phyloP scores from a whole-genome alignment of 192 early-diverging fungal species.

The Jimgerdemannia flammicorona region DNA sequence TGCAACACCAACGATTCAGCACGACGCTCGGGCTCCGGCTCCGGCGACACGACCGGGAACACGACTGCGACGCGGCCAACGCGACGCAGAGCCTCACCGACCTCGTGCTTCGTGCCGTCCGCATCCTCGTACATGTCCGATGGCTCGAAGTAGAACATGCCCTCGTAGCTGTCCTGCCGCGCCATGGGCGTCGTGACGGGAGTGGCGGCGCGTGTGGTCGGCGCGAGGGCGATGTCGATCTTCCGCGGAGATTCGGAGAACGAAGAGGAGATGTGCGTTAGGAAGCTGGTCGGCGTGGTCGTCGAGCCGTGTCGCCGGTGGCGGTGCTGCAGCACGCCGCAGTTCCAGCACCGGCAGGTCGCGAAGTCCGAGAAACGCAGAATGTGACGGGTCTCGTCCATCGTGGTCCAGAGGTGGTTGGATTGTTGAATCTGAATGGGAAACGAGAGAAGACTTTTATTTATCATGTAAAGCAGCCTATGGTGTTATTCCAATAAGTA shows the following conservation, averaged over 20 bases:
- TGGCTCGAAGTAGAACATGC: neutral
- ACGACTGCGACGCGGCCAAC: neutral
- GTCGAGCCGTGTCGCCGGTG: neutral
- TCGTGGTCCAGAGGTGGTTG: neutral
- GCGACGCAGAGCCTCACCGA: neutral
- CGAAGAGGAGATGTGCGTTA: neutral
- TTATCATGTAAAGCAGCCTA: neutral
- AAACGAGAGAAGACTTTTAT: neutral
- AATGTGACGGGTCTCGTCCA: neutral
- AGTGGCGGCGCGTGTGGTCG: neutral
- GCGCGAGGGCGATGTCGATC: neutral
- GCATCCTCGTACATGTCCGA: neutral
- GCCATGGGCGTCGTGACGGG: neutral
- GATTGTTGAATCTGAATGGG: neutral
- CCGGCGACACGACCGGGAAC: neutral
- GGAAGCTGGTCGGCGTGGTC: neutral
- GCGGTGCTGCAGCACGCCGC: neutral
- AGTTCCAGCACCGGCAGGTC: neutral
- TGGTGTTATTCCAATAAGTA: no score
- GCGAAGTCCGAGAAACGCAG: neutral
- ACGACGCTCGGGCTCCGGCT: neutral
- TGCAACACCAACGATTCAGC: no score
- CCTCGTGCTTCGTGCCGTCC: neutral
- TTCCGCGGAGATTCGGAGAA: neutral
- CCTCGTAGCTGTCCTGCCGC: neutral